A percentile compares a stretch with the other conserved stretches of the same genome.
These are phyloP conservation scores for Colletotrichum sp. DNA, from an alignment of 2,329 filamentous ascomycete species.

Conservation along the genomic window DNA sequence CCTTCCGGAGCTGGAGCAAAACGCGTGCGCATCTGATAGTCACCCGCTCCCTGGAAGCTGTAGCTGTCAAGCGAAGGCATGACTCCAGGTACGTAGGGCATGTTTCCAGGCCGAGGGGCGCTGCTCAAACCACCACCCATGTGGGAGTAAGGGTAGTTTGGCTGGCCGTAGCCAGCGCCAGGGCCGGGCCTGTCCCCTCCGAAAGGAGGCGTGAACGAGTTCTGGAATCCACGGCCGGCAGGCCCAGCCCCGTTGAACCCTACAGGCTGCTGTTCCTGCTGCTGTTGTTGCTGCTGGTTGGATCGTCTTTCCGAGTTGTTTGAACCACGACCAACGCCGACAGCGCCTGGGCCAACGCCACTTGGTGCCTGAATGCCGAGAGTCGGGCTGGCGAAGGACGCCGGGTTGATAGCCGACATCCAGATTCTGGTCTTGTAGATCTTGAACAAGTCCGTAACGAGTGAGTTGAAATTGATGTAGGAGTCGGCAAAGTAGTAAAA, in stretches of 20 bases:
- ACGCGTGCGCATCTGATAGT: slow-evolving; percentile 54
- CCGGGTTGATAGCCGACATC: slow-evolving; percentile 99
- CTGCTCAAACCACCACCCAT: slow-evolving; percentile 20
- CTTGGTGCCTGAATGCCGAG: slow-evolving; percentile 74
- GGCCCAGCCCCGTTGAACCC: slow-evolving; percentile 40
- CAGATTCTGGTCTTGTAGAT: slow-evolving; percentile 99
- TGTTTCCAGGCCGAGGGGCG: slow-evolving; percentile 39
- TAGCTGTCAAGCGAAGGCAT: slow-evolving; percentile 48
- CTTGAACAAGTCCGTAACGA: slow-evolving; percentile 97
- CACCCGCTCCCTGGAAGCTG: slow-evolving; percentile 44
- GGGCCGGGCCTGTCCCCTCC: slow-evolving; percentile 45
- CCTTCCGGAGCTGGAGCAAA: slow-evolving; percentile 46
- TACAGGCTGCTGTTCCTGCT: slow-evolving; percentile 35
- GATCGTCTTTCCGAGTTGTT: slow-evolving; percentile 51
- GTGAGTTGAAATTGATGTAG: slow-evolving; percentile 98
- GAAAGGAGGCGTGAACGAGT: slow-evolving; percentile 46
- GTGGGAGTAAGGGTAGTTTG: slow-evolving; percentile 37
- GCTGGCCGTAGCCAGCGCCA: slow-evolving; percentile 39
- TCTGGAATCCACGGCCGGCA: slow-evolving; percentile 46
- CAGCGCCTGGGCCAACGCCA: slow-evolving; percentile 68
- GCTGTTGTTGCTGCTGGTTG: slow-evolving; percentile 42
- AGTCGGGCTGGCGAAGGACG: slow-evolving; percentile 85
- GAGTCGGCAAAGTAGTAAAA: slow-evolving; percentile 99
- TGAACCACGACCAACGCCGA: slow-evolving; percentile 56
- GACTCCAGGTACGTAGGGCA: slow-evolving; percentile 43